Base-by-base conservation (phyloP, 2,329 filamentous ascomycete species). In the Aspergillus sp. region DNA sequence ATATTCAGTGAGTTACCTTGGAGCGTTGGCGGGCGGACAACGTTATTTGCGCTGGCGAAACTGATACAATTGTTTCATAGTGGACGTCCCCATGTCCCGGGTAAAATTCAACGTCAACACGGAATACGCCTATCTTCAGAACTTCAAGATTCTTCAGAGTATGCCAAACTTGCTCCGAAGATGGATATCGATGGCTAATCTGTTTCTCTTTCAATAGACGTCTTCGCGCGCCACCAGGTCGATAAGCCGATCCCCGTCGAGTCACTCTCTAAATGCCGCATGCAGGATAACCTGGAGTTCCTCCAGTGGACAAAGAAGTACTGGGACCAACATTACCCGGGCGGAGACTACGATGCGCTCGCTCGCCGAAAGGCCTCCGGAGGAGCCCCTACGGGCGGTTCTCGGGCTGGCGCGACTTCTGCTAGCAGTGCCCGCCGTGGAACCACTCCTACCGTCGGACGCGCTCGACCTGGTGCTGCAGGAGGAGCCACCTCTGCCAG, bases 281-380 rank as follows among this genome's bases (percentile, higher is more conserved):
- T 99, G 93, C 95, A 99, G 83, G 95, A 99, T 78, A 99, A 99
- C 81, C 89, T 99, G 68, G 95, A 98, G 74, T 99, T 99, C 76
- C 83, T 99, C 60, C 95, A 99, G 80, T 99, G 92, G 89, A 88
- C 88, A 58, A 99, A 99, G 85, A 83, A 85, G 67, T 97, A 92
- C 81, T 99, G 95, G 95, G 95, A 99, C 71, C 91, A 97, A 74
- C 92, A 97, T 82, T 99, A 91, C 78, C 95, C 95, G 7, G 95
- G 95, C 58, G 92, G 95, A 69, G 95, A 98, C 64, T 99, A 99
- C 80, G 95, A 99, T 73, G 91, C 95, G 11, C 84, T 96, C 24
- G 82, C 83, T 55, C 86, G 95, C 71, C 85, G 95, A 74, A 96
- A 96, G 78, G 93, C 87, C 32, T 86, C 85, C 53, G 84, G 85